Evolutionary conservation across 257 asterid species (phyloP), one percentile per base, ranked within the genome.

Genomic region (Gentiana macrophylla): DNA sequence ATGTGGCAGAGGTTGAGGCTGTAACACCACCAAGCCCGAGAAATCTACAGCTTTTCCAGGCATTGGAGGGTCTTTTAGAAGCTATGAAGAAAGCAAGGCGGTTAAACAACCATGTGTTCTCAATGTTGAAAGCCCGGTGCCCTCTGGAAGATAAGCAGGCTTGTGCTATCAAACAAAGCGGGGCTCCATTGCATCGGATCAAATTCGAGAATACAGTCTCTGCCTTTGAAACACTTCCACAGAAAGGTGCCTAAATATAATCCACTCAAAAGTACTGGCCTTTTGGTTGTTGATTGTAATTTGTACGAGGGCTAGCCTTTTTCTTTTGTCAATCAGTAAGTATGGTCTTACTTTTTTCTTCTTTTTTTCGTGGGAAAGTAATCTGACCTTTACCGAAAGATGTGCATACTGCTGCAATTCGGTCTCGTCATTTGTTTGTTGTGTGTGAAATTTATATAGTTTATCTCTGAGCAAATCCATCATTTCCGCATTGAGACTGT

Each of bases 71-170:
- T 46, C 66, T 84, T 41, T 35, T 86, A 35, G 98, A 90, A 75
- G 94, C 94, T 8, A 90, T 90, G 94, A 90, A 84, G 87, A 90
- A 83, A 79, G 95, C 94, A 13, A 70, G 98, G 74, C 72, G 98
- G 68, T 66, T 90, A 73, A 90, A 86, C 49, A 80, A 79, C 62
- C 95, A 90, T 24, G 96, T 90, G 0, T 84, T 90, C 49, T 90
- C 96, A 24, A 90, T 90, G 96, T 62, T 90, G 72, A 86, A 86
- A 76, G 96, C 95, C 1, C 87, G 98, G 2, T 86, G 98, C 57
- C 98, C 98, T 2, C 78, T 90, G 63, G 98, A 90, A 75, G 98
- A 90, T 82, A 90, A 86, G 66, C 98, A 84, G 53, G 98, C 98
- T 35, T 90, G 98, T 58, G 98, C 98, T 3, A 84, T 90, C 70